A percentile compares a stretch with the other conserved stretches of the same genome.
Conservation (phyloP, 495 filamentous ascomycete species). For the Penicillium pulvis region DNA sequence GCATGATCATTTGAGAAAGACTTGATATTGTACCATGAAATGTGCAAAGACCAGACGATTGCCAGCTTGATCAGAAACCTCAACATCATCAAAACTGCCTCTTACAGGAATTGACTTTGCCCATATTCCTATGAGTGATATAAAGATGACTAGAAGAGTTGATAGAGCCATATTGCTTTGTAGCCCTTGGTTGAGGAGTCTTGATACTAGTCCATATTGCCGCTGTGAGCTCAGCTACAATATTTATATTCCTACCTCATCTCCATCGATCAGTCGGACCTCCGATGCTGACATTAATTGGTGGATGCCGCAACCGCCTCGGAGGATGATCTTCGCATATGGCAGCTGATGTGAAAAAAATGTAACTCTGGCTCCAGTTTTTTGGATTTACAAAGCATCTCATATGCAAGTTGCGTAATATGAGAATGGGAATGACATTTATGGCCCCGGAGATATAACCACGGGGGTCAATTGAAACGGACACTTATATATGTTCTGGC, state of each 20-base stretch:
- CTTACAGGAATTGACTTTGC: background rate
- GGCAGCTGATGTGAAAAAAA: conserved; percentile 17
- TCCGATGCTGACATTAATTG: conserved; percentile 1
- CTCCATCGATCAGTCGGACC: background rate
- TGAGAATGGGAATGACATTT: background rate
- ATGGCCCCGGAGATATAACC: background rate
- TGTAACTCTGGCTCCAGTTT: conserved; percentile 16
- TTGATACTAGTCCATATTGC: background rate
- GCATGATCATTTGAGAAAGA: background rate
- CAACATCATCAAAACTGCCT: background rate
- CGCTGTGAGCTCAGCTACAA: background rate
- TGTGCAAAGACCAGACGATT: conserved; percentile 57
- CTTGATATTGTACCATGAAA: conserved; percentile 52
- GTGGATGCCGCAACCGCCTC: background rate
- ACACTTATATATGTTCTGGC: background rate
- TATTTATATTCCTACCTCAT: background rate
- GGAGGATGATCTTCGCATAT: conserved; percentile 1
- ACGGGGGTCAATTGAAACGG: background rate
- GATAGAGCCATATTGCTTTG: background rate
- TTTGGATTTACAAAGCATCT: background rate
- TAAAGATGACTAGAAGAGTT: background rate
- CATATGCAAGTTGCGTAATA: conserved; percentile 4
- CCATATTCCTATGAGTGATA: conserved; percentile 1
- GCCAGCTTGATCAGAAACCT: background rate
- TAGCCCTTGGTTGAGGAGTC: background rate